phyloP scores from a whole-genome alignment of 225 moss, liverwort and hornwort genomes.

The Antitrichia curtipendula region DNA sequence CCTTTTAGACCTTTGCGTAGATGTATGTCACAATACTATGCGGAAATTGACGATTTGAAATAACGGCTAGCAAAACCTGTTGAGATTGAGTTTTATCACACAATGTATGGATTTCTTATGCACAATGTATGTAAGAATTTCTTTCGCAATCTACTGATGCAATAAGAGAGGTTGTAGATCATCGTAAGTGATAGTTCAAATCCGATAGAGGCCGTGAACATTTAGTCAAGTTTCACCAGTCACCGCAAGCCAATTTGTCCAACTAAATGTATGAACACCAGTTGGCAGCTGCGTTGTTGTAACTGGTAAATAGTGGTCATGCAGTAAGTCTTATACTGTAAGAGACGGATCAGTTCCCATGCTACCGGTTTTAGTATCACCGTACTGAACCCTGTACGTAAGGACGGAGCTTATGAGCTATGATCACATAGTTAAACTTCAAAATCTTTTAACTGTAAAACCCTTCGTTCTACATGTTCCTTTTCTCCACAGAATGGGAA shows the following conservation, averaged over 20 bases:
- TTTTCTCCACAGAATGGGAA: background rate
- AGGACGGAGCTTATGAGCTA: background rate
- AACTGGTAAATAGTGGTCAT: background rate
- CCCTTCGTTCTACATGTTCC: background rate
- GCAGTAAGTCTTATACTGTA: background rate
- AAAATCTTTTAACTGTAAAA: background rate
- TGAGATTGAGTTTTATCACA: background rate
- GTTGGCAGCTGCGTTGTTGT: background rate
- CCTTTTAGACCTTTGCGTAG: no score
- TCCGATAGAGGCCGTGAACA: background rate
- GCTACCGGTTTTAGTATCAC: background rate
- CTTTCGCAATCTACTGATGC: background rate
- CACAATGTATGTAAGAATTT: background rate
- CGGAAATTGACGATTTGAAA: background rate
- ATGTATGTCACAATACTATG: background rate
- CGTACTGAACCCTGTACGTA: background rate
- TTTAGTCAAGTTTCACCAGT: background rate
- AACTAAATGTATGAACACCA: background rate
- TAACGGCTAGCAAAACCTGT: background rate
- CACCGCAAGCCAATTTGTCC: background rate
- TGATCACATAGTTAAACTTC: background rate
- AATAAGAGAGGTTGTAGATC: background rate
- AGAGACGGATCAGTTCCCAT: background rate
- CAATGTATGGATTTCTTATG: background rate
- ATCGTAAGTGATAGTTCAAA: background rate